Percentiles rank a stretch among this genome's conserved stretches.
Conservation (phyloP, 1,284 basidiomycete genomes). For the Cutaneotrichosporon mucoides region DNA sequence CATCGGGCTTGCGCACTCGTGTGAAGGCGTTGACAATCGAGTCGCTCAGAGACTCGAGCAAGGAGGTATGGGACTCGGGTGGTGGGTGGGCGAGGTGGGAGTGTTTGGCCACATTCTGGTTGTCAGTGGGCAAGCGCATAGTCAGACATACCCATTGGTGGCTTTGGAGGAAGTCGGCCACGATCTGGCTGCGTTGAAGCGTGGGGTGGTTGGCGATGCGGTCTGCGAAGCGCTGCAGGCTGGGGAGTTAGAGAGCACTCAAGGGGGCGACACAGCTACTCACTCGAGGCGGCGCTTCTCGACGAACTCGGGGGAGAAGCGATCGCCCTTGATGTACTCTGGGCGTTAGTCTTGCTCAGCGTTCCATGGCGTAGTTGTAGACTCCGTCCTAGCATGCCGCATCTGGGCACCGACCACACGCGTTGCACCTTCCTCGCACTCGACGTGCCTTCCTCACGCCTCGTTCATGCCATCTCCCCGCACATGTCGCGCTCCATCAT, state of each 20-base stretch:
- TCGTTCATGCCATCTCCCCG: too few relatives aligned
- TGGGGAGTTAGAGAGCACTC: slow-evolving; percentile 38
- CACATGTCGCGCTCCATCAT: too few relatives aligned
- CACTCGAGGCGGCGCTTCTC: slow-evolving; percentile 86
- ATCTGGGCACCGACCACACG: too few relatives aligned
- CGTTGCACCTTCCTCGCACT: too few relatives aligned
- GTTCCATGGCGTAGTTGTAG: too few relatives aligned
- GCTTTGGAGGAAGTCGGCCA: slow-evolving; percentile 89
- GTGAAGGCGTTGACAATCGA: slow-evolving; percentile 87
- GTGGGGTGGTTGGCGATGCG: slow-evolving; percentile 88
- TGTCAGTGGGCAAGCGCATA: not conserved
- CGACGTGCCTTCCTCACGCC: too few relatives aligned
- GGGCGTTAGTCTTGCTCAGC: not conserved
- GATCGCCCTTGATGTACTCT: slow-evolving; percentile 97
- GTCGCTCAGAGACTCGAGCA: slow-evolving; percentile 92
- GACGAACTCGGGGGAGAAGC: slow-evolving; percentile 95
- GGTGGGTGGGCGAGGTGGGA: slow-evolving; percentile 85
- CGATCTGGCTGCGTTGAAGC: slow-evolving; percentile 81
- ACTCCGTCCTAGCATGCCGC: too few relatives aligned
- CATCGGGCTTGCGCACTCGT: slow-evolving; percentile 92
- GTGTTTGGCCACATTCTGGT: slow-evolving; percentile 86
- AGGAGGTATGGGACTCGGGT: slow-evolving; percentile 69
- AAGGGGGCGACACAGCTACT: slow-evolving; percentile 36
- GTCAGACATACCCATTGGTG: slow-evolving; percentile 81
- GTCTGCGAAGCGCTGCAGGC: slow-evolving; percentile 88